phyloP scores from a whole-genome alignment of 805 yeast genomes.

The Saturnispora ahearnii region DNA sequence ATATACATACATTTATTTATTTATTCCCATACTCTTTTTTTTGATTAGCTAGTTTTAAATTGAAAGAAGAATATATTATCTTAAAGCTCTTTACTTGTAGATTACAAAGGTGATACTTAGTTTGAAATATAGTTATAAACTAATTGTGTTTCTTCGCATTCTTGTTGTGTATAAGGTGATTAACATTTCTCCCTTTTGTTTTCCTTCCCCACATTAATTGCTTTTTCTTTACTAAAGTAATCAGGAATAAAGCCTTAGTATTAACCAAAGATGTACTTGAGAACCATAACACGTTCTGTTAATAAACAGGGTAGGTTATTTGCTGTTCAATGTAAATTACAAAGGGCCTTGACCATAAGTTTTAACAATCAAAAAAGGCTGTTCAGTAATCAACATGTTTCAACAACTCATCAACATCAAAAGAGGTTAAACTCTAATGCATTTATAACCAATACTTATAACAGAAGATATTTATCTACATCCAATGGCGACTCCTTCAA shows the following conservation, averaged over 20 bases:
- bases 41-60: neutral
- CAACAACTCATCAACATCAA: neutral
- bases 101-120: neutral
- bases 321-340: neutral
- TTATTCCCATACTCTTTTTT: neutral
- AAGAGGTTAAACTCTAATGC: neutral
- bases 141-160: no score
- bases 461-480: neutral
- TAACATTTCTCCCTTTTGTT: neutral
- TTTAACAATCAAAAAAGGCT: neutral
- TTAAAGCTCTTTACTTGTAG: neutral
- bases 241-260: neutral
- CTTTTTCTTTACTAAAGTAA: neutral
- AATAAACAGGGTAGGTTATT: neutral
- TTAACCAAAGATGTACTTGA: neutral
- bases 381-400: neutral
- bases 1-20: neutral
- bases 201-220: neutral
- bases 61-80: constrained; percentile 7
- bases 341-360: neutral
- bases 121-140: no score
- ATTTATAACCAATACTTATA: neutral
- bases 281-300: neutral
- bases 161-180: neutral
- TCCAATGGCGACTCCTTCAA: constrained; percentile 17